Evolutionary conservation across 1,139 yeast genomes (phyloP), one percentile per base, ranked within the genome.

Genomic region (Protomyces arabidopsidicola): DNA sequence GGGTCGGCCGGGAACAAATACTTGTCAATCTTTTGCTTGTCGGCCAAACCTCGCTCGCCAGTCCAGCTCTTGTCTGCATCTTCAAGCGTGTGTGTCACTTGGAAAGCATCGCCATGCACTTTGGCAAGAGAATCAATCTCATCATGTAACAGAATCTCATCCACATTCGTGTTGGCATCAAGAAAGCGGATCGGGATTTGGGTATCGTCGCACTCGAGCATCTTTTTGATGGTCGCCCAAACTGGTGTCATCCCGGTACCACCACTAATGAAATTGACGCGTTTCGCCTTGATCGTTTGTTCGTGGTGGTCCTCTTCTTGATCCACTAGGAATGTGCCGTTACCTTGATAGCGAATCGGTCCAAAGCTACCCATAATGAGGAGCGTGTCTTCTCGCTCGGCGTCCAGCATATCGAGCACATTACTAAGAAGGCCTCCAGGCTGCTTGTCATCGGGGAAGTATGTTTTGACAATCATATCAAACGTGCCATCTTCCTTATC

Each of bases 161-260:
- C 45, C 31, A 51, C 56, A 34, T 51, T 36, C 18, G 45, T 31
- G 45, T 58, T 58, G 35, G 53, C 56, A 34, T 58, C 62, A 42
- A 58, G 36, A 45, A 58, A 58, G 3, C 56, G 38, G 2, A 58
- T 31, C 42, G 53, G 45, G n/a, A 58, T 27, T 18, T 38, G 18
- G 18, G 20, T 10, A 31, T 38, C 9, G 42, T 58, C 62, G 4
- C 52, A 39, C 50, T 58, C 62, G 56, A 58, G 55, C 27, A 52
- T 52, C 31, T 45, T 39, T 20, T 55, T 55, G 35, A 58, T 58
- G 6, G 56, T 52, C 3, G 62, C 56, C 39, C 45, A 58, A 31
- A 58, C 35, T 2, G 62, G 62, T 16, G 62, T 58, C 62, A 58
- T 58, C 16, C 62, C 62, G 31, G 62, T 58, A 14, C 62, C 62